Conservation (phyloP, 495 filamentous ascomycete genomes). For the Lepidopterella palustris region DNA sequence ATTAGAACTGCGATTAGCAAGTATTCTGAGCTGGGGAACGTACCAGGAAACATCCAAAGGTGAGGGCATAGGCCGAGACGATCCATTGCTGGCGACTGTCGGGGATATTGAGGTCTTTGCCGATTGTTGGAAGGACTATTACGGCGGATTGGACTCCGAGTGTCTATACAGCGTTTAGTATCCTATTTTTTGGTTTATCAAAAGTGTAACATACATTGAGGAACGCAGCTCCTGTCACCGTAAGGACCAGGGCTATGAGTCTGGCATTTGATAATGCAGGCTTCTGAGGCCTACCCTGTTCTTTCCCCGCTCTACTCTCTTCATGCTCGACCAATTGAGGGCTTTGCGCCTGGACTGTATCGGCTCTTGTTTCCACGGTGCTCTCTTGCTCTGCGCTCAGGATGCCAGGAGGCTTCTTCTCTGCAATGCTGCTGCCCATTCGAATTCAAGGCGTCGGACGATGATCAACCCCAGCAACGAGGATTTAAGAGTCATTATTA, state of each 20-base stretch:
- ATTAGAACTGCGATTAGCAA: background rate
- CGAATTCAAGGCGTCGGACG: background rate
- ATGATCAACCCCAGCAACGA: background rate
- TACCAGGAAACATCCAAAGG: slow-evolving; percentile 36
- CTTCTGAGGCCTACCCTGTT: background rate
- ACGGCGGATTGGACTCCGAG: slow-evolving; percentile 53
- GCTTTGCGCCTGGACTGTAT: slow-evolving; percentile 3
- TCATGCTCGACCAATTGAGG: slow-evolving; percentile 2
- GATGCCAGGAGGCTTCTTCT: background rate
- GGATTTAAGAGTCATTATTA: background rate
- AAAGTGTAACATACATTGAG: slow-evolving; percentile 17
- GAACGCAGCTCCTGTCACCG: slow-evolving; percentile 25
- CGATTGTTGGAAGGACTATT: slow-evolving; percentile 56
- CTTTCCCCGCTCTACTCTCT: slow-evolving; percentile 1
- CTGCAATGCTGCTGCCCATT: background rate
- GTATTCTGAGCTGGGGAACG: background rate
- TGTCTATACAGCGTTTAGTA: slow-evolving; percentile 37
- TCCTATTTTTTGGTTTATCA: background rate
- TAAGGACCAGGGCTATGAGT: slow-evolving; percentile 23
- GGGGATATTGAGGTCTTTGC: slow-evolving; percentile 48
- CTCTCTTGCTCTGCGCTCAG: background rate
- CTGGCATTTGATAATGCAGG: slow-evolving; percentile 22
- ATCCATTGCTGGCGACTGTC: slow-evolving; percentile 55
- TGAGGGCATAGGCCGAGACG: slow-evolving; percentile 49
- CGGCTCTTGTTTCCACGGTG: slow-evolving; percentile 1